Evolutionary conservation across 345 rosid genomes (phyloP).

Genomic region (Ceriops decandra): DNA sequence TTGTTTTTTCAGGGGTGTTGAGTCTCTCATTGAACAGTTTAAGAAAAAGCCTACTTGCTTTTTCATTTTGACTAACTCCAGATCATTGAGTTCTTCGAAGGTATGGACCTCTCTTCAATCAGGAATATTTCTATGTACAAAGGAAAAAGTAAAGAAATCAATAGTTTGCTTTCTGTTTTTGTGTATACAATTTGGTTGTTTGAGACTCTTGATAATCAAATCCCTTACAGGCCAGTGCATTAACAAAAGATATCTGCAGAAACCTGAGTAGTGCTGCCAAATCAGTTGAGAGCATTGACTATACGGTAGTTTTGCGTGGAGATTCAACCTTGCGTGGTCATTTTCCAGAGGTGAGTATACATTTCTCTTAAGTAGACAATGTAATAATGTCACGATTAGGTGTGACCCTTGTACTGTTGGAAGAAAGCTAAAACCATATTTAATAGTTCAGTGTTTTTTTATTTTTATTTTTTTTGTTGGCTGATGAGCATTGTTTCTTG

Average conservation of each 20-base stretch:
- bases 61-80: conserved; percentile 90
- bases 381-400: neutral
- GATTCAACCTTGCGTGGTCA: conserved; percentile 97
- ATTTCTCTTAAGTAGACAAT: conserved; percentile 2
- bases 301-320: conserved; percentile 85
- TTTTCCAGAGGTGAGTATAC: conserved; percentile 79
- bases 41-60: conserved; percentile 68
- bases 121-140: conserved; percentile 1
- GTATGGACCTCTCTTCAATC: conserved; percentile 31
- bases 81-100: conserved; percentile 87
- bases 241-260: conserved; percentile 68
- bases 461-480: too few relatives aligned
- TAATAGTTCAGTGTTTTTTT: too few relatives aligned
- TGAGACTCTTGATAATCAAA: conserved; percentile 13
- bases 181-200: neutral
- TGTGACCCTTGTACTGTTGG: too few relatives aligned
- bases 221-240: conserved; percentile 59
- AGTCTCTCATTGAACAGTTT: conserved; percentile 69
- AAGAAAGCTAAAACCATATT: too few relatives aligned
- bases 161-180: neutral
- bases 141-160: neutral
- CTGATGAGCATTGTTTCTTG: too few relatives aligned
- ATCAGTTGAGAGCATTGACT: conserved; percentile 52
- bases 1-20: conserved; percentile 55
- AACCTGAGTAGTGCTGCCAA: conserved; percentile 66